These are phyloP conservation scores for Tephrocybe sp. DNA, from an alignment of 768 basidiomycete species.

Conservation along the genomic window DNA sequence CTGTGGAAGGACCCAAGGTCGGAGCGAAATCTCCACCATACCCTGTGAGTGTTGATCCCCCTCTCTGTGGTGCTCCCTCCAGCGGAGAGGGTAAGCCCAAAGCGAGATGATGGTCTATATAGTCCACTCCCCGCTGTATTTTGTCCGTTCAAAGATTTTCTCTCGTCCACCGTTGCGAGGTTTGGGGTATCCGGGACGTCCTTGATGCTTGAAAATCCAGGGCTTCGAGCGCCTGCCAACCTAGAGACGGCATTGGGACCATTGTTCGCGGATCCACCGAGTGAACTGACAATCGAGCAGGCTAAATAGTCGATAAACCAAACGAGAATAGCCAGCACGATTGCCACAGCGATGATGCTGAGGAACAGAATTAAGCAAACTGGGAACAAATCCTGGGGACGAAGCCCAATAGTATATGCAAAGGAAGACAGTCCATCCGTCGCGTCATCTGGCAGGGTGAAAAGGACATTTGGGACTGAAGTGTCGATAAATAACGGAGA, in stretches of 20 bases:
- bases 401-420: slow-evolving; percentile 80
- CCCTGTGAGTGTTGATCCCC: slow-evolving; percentile 35
- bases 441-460: slow-evolving; percentile 62
- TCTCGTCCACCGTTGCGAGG: slow-evolving; percentile 40
- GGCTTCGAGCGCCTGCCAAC: slow-evolving; percentile 35
- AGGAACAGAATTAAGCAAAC: slow-evolving; percentile 86
- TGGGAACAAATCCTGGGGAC: slow-evolving; percentile 78
- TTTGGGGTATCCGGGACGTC: slow-evolving; percentile 44
- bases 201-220: slow-evolving; percentile 43
- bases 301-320: slow-evolving; percentile 70
- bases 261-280: slow-evolving; percentile 12
- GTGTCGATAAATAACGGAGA: slow-evolving; percentile 81
- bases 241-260: slow-evolving; percentile 19
- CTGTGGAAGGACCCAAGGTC: slow-evolving; percentile 79
- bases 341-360: slow-evolving; percentile 69
- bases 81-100: slow-evolving; percentile 23
- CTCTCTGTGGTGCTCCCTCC: slow-evolving; percentile 28
- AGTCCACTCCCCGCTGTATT: slow-evolving; percentile 21
- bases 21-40: slow-evolving; percentile 57
- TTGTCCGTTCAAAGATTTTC: slow-evolving; percentile 45
- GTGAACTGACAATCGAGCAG: slow-evolving; percentile 31
- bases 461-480: slow-evolving; percentile 67
- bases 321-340: slow-evolving; percentile 65
- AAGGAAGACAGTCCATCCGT: slow-evolving; percentile 79
- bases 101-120: slow-evolving; percentile 25